Evolutionary conservation across 2,329 filamentous ascomycete species (phyloP).

Genomic region (Monilinia aucupariae): DNA sequence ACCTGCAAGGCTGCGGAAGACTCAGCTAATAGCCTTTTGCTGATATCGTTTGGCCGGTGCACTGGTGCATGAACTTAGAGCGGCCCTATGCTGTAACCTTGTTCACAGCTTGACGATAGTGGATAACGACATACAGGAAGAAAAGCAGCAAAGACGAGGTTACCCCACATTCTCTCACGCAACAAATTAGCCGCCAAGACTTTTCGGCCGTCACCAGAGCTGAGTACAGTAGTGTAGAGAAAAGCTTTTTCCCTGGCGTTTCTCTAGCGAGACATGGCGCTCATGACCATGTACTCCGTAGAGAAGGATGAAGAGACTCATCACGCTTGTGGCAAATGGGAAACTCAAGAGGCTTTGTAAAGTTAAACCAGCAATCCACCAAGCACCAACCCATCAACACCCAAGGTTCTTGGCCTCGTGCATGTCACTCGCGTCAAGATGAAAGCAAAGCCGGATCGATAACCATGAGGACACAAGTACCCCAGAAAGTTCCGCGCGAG

Average conservation of each 20-base stretch:
- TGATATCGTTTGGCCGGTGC: neutral
- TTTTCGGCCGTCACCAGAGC: neutral
- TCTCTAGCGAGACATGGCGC: neutral
- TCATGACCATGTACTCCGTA: neutral
- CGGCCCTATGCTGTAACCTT: neutral
- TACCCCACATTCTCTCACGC: constrained; percentile 8
- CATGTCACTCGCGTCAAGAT: neutral
- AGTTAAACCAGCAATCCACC: too few relatives aligned
- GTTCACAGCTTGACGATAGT: constrained; percentile 1
- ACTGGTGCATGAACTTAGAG: neutral
- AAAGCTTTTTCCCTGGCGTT: neutral
- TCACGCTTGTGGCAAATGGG: neutral
- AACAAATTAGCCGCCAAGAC: neutral
- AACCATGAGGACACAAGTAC: too few relatives aligned
- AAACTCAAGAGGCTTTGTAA: neutral
- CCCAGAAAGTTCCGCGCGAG: too few relatives aligned
- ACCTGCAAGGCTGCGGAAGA: neutral
- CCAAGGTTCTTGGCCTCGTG: neutral
- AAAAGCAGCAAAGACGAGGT: neutral
- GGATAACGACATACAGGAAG: neutral
- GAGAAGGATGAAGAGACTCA: neutral
- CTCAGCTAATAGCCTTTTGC: neutral
- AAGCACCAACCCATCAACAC: too few relatives aligned
- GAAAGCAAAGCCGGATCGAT: neutral
- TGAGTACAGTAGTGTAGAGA: neutral